Percentiles rank a stretch among this genome's conserved stretches.
These are phyloP conservation scores for Aspergillus sp. DNA, from an alignment of 2,329 filamentous ascomycete genomes.

Conservation along the genomic window DNA sequence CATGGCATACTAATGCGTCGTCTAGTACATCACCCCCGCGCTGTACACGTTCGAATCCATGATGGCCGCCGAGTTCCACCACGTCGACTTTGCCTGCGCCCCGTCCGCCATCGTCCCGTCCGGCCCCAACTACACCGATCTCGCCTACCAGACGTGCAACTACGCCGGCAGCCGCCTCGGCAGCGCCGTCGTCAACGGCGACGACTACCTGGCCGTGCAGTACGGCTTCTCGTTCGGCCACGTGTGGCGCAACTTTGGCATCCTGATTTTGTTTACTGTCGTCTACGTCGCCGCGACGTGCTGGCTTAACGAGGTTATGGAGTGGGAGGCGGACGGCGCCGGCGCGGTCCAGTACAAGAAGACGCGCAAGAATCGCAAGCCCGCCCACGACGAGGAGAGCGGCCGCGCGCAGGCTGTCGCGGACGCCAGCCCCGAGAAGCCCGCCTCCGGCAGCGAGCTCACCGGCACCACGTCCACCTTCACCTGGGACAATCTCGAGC, in stretches of 20 bases:
- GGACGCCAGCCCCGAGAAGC: conserved; percentile 18
- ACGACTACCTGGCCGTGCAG: conserved; percentile 51
- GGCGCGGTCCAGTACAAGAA: conserved; percentile 67
- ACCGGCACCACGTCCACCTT: neutral
- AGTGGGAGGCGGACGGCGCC: conserved; percentile 57
- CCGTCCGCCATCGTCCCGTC: conserved; percentile 56
- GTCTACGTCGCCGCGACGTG: conserved; percentile 69
- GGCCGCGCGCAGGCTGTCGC: conserved; percentile 23
- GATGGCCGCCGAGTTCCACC: conserved; percentile 61
- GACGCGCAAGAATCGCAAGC: conserved; percentile 35
- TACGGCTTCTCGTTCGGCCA: conserved; percentile 54
- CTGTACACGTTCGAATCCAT: conserved; percentile 63
- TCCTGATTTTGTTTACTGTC: conserved; percentile 69
- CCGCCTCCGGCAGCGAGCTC: neutral
- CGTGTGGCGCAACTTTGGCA: conserved; percentile 70
- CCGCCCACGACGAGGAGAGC: conserved; percentile 23
- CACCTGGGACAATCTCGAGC: conserved; percentile 55
- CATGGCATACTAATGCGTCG: conserved; percentile 16
- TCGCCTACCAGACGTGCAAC: conserved; percentile 57
- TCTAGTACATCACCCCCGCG: conserved; percentile 45
- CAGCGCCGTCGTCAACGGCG: conserved; percentile 50
- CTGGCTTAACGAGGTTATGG: conserved; percentile 63
- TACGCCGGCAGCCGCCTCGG: conserved; percentile 55
- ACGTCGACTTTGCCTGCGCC: conserved; percentile 54
- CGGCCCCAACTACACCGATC: conserved; percentile 50